These are phyloP conservation scores for Climacium dendroides DNA, from an alignment of 225 moss, liverwort and hornwort species.

Conservation along the genomic window DNA sequence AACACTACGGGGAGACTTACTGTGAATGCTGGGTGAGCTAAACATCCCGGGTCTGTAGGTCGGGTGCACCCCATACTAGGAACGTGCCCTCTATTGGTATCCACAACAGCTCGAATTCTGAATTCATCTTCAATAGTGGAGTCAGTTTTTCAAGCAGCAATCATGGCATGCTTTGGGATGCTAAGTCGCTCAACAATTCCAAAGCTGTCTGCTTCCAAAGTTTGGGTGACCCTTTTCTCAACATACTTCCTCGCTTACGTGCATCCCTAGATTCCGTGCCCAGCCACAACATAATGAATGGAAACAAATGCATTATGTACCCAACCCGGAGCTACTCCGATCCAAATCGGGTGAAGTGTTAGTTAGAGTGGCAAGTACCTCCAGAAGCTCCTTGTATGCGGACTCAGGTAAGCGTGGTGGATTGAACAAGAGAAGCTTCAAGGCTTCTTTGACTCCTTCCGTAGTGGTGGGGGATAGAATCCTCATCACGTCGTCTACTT, in stretches of 20 bases:
- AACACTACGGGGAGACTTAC: too few relatives aligned
- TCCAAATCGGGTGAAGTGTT: background rate
- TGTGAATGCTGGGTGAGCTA: too few relatives aligned
- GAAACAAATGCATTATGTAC: background rate
- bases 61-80: too few relatives aligned
- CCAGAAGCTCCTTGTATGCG: conserved; percentile 3
- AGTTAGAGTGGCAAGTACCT: background rate
- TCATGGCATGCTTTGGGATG: background rate
- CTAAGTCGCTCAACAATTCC: background rate
- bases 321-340: background rate
- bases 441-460: background rate
- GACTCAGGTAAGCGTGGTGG: background rate
- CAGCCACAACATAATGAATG: background rate
- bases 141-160: background rate
- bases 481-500: background rate
- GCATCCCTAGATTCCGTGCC: background rate
- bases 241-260: background rate
- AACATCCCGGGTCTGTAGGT: too few relatives aligned
- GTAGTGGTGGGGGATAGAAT: conserved; percentile 28
- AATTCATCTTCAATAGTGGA: background rate
- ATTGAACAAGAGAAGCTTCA: background rate
- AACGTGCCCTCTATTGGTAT: too few relatives aligned
- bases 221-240: background rate
- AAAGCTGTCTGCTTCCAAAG: background rate
- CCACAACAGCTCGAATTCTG: background rate